Base-by-base conservation (phyloP, 306 rosid species). In the Malus sylvestris region DNA sequence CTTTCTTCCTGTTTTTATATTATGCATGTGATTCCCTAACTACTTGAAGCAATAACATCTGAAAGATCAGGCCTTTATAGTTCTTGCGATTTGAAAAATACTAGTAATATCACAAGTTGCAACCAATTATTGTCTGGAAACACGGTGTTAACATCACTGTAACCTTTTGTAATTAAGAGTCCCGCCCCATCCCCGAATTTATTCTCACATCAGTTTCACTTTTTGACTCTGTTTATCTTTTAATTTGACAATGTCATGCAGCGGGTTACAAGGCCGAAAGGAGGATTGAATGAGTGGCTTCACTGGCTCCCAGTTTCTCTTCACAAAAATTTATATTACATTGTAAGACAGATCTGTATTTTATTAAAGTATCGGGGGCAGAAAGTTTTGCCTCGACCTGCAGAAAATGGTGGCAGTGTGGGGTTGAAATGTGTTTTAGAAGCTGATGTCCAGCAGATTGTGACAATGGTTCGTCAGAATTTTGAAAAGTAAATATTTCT, bases 261-360 rank as follows among this genome's bases (percentile, higher is more conserved):
- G 98, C 90, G 97, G 60, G 96, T 94, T 45, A 86, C 92, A 52
- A 89, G 97, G 83, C 97, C 97, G n/a, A 90, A 68, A 74, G 97
- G 92, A 73, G 95, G 97, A 75, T 30, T 90, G 61, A 92, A 92
- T 76, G 88, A 89, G 69, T 94, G 95, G 95, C 95, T 94, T 67
- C 97, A 85, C 75, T 92, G 98, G 98, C 93, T 94, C 81, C 96
- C 98, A 0, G 95, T 94, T 67, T 89, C 93, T 40, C 61, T 90
- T 62, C 97, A 94, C 83, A 92, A 89, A 76, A 89, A 76, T 57
- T 64, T 94, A 61, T 52, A 87, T 80, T 86, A 79, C 80, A 33
- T 94, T 81, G 68, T 89, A 49, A 81, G 86, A 79, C 83, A 58
- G 72, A 59, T 94, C 20, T 12, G 55, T 64, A 14, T 87, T 71